Evolutionary conservation across 1,284 basidiomycete species (phyloP), one percentile per base, ranked within the genome.

Genomic region (Tilletia walkeri): DNA sequence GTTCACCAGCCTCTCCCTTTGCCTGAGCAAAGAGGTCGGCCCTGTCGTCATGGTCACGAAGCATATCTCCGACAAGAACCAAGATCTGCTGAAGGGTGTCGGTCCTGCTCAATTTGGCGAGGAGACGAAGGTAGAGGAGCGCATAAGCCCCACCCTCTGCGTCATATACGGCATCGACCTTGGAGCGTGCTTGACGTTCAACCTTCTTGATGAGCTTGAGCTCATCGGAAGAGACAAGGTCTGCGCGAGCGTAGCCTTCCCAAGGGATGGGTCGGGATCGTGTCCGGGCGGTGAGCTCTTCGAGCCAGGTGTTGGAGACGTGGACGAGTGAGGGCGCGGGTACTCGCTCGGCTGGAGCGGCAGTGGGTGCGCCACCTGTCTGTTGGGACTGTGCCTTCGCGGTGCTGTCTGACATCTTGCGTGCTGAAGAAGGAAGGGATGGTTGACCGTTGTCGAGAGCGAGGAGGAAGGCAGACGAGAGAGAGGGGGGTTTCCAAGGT

Each of bases 211-310:
- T 90, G 79, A 93, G 88, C n/a, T 88, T 86, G 56, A 97, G 89
- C 84, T 98, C 95, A 71, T 96, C 93, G 12, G 88, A 87, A 20
- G 92, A 92, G 78, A 98, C 89, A 61, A 95, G 89, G 72, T 91
- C 94, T 65, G 94, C 94, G 73, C 95, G 91, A 86, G 96, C 94
- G 86, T 98, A 98, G 74, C 92, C 94, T 89, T 97, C 95, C 95
- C 95, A 99, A 75, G 95, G 94, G 56, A 97, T 93, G 4, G 91
- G 90, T 82, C 95, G 95, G 10, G 90, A 88, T 75, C 92, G 88
- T 74, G 95, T 94, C 87, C 95, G 94, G 70, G 89, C 87, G 9
- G 92, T 91, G 79, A 88, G 89, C 76, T 95, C 93, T 75, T 94
- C 91, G 75, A 99, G 89, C 86, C 92, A 95, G 7, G 89, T 84